Evolutionary conservation across 257 asterid species (phyloP).

Genomic region (Thymus quinquecostatus): DNA sequence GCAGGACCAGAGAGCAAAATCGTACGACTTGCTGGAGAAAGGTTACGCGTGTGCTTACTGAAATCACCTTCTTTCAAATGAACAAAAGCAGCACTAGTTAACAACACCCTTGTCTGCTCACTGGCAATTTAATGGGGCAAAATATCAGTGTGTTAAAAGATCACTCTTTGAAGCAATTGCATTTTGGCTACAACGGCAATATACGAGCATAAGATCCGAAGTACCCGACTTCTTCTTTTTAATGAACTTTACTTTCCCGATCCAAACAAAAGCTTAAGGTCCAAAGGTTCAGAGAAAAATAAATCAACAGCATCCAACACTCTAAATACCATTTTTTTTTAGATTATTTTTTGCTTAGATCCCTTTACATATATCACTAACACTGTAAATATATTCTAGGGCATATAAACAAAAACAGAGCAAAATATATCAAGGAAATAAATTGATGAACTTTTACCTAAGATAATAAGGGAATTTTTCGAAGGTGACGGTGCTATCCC

Average conservation of each 20-base stretch:
- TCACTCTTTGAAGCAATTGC: constrained; percentile 13
- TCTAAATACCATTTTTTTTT: no score
- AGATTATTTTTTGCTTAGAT: background rate
- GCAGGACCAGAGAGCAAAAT: constrained; percentile 92
- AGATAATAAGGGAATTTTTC: constrained; percentile 79
- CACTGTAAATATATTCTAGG: background rate
- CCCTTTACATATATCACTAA: background rate
- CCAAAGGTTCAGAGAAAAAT: background rate
- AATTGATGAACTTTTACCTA: constrained; percentile 43
- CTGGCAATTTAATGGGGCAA: constrained; percentile 42
- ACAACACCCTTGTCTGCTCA: constrained; percentile 76
- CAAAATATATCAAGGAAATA: background rate
- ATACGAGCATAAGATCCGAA: background rate
- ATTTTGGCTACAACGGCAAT: constrained; percentile 1
- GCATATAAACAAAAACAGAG: constrained; percentile 2
- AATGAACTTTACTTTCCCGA: no score
- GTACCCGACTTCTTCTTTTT: no score
- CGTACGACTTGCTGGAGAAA: constrained; percentile 86
- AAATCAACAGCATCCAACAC: background rate
- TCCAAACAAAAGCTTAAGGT: background rate
- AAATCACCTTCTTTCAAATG: constrained; percentile 66
- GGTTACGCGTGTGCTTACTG: constrained; percentile 68
- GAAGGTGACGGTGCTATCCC: constrained; percentile 63
- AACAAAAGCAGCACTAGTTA: constrained; percentile 84
- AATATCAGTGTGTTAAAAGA: constrained; percentile 22